Evolutionary conservation across 345 rosid species (phyloP).

Genomic region (Hirschfeldia incana): DNA sequence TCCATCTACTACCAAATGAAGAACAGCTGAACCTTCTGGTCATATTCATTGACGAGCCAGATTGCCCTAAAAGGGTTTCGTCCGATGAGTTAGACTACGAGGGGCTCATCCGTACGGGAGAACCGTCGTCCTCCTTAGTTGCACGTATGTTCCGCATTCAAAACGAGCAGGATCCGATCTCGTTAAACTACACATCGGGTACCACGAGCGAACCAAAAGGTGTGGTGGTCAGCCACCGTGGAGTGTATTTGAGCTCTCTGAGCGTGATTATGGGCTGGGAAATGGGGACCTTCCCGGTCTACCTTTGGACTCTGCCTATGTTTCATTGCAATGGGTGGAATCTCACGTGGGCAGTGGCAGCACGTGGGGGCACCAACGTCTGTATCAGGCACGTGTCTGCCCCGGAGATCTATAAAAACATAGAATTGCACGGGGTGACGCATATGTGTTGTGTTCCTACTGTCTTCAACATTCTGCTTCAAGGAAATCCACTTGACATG

Average conservation of each 20-base stretch:
- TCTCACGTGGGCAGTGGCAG: slow-evolving; percentile 74
- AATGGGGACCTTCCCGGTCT: slow-evolving; percentile 51
- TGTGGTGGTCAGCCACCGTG: slow-evolving; percentile 39
- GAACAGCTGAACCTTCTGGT: slow-evolving; percentile 40
- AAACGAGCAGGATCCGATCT: slow-evolving; percentile 48
- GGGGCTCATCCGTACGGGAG: slow-evolving; percentile 47
- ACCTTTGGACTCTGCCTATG: slow-evolving; percentile 94
- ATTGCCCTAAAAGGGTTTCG: slow-evolving; percentile 5
- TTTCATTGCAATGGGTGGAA: slow-evolving; percentile 95
- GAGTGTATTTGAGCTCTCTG: slow-evolving; percentile 65
- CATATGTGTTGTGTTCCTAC: slow-evolving; percentile 86
- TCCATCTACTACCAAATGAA: slow-evolving; percentile 41
- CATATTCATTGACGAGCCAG: slow-evolving; percentile 22
- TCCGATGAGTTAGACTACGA: slow-evolving; percentile 47
- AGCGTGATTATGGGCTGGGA: slow-evolving; percentile 50
- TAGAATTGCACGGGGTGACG: slow-evolving; percentile 59
- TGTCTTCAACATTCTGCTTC: slow-evolving; percentile 47
- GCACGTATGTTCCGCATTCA: slow-evolving; percentile 25
- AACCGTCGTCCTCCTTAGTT: slow-evolving; percentile 24
- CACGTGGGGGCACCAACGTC: slow-evolving; percentile 80
- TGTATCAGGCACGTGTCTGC: slow-evolving; percentile 62
- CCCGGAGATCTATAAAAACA: slow-evolving; percentile 51
- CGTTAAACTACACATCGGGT: slow-evolving; percentile 60
- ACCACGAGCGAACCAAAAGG: slow-evolving; percentile 77
- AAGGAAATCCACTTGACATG: slow-evolving; percentile 35